A percentile compares a stretch with the other conserved stretches of the same genome.
These are phyloP conservation scores for Acanthamoeba royreba DNA, from an alignment of 208 protist genomes.

Conservation along the genomic window DNA sequence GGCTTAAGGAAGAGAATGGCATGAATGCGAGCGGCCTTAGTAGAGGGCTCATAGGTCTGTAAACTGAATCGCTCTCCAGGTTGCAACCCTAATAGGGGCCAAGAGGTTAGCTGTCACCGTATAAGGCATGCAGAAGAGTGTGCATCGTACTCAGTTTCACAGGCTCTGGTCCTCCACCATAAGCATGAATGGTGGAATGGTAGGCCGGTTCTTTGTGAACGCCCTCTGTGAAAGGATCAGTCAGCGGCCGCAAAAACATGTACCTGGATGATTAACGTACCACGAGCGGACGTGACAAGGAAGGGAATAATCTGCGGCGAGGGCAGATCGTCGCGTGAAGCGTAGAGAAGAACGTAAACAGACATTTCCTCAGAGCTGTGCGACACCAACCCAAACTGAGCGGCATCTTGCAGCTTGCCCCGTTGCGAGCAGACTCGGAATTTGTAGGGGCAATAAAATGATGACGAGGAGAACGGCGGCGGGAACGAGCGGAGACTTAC, in stretches of 20 bases:
- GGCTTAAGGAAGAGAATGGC: constrained; percentile 14
- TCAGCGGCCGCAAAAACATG: neutral
- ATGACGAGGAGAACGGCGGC: neutral
- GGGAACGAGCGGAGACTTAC: neutral
- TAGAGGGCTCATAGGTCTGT: neutral
- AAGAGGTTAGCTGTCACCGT: neutral
- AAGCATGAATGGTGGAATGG: neutral
- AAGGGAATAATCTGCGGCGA: neutral
- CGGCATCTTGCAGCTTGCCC: neutral
- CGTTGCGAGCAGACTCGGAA: constrained; percentile 12
- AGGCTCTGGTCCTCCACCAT: neutral
- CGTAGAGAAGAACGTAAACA: neutral
- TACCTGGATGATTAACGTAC: neutral
- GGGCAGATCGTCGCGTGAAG: neutral
- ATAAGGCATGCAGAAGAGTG: neutral
- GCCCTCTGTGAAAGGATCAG: neutral
- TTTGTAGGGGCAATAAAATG: constrained; percentile 21
- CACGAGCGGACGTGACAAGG: neutral
- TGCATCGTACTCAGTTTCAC: neutral
- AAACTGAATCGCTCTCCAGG: neutral
- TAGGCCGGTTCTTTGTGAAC: neutral
- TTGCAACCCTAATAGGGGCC: neutral
- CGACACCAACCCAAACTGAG: constrained; percentile 2
- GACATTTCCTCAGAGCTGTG: neutral
- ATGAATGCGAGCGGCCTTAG: neutral